Evolutionary conservation across 1,139 yeast genomes (phyloP), one percentile per base, ranked within the genome.

Genomic region (Lodderomyces parapsilosis): DNA sequence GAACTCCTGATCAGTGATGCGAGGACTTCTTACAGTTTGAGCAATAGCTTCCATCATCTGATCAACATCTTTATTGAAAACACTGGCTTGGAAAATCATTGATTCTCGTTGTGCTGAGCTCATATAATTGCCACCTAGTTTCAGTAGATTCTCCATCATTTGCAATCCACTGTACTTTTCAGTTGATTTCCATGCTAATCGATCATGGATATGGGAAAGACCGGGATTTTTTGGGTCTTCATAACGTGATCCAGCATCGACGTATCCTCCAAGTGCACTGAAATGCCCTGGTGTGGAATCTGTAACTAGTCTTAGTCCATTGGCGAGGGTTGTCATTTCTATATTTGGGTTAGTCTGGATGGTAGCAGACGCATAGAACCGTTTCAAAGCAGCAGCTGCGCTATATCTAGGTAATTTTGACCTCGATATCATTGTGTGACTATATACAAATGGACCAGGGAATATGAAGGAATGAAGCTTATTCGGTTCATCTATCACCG

Each of bases 61-160:
- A 37, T 82, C 94, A n/a, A 86, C 83, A 58, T 91, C 96, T 43
- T 68, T 78, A 60, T 91, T 90, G 71, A 93, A 93, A 1, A 90
- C 96, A 1, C 96, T 84, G 2, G 97, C 96, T 63, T 93, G 98
- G 62, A 93, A 93, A 68, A 93, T 81, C 71, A 93, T 77, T 4
- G 94, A 80, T 60, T 93, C 99, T 58, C 99, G 76, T 23, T 95
- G 88, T 1, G 96, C 88, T 1, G 96, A 85, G 58, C 96, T 87
- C 81, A 89, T 91, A 63, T 86, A 90, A 62, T 91, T 93, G 10
- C 99, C 99, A 36, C 99, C 99, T 43, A 93, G 66, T 41, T 81
- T 73, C 43, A 89, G 90, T 51, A 93, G 71, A 30, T 78, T 76
- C 52, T 86, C 86, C 54, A 87, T 75, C 89, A 93, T 87, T 45